Evolutionary conservation across 345 rosid genomes (phyloP).

Genomic region (Eucalyptus curtisii): DNA sequence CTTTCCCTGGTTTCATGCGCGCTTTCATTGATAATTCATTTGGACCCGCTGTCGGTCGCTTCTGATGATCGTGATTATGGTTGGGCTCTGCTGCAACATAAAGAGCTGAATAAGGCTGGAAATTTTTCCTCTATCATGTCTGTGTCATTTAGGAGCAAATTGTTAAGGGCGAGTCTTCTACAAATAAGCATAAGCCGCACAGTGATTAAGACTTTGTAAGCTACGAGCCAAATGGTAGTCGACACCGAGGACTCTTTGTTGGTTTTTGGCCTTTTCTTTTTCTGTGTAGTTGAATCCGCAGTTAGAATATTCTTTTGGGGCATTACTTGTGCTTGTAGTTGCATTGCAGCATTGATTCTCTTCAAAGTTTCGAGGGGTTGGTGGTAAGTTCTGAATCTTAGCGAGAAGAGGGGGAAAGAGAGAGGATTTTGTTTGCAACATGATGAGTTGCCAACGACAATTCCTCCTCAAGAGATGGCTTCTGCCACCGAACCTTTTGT

Average conservation of each 20-base stretch:
- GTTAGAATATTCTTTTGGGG: not conserved
- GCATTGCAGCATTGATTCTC: not conserved
- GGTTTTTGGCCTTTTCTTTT: not conserved
- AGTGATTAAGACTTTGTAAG: not conserved
- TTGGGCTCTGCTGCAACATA: not conserved
- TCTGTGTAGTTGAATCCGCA: not conserved
- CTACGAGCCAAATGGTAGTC: not conserved
- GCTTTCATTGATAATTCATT: not conserved
- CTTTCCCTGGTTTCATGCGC: not conserved
- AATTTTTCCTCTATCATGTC: not conserved
- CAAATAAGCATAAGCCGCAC: not conserved
- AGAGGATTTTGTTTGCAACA: not conserved
- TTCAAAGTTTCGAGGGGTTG: not conserved
- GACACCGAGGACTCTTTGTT: not conserved
- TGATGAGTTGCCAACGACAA: not conserved
- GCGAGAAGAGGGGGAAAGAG: not conserved
- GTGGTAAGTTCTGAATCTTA: not conserved
- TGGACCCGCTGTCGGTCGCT: not conserved
- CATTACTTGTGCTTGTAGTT: not conserved
- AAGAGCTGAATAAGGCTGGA: not conserved
- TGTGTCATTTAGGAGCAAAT: not conserved
- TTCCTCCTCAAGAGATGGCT: not conserved
- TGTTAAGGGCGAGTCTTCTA: not conserved
- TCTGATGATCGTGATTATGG: not conserved
- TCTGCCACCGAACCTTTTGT: not conserved